These are phyloP conservation scores for Xylaria sp. DNA, from an alignment of 495 filamentous ascomycete genomes.

Conservation along the genomic window DNA sequence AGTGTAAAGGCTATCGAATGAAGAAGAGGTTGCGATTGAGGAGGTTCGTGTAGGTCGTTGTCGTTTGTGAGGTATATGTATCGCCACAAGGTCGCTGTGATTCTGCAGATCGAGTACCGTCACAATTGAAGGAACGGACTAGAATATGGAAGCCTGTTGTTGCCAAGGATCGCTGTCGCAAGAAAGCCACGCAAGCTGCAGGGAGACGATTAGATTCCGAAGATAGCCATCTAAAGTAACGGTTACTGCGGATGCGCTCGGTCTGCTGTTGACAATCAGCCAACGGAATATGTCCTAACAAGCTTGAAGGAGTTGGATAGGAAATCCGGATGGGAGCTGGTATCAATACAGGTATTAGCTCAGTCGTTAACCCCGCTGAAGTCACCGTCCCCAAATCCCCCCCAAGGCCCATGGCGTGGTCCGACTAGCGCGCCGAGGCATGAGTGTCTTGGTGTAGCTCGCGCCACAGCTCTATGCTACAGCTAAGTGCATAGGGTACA, in stretches of 20 bases:
- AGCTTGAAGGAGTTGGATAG: background rate
- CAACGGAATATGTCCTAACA: conserved; percentile 1
- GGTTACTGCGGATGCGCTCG: background rate
- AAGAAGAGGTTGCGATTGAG: background rate
- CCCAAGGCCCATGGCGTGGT: background rate
- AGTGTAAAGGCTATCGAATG: background rate
- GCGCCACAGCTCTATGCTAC: conserved; percentile 33
- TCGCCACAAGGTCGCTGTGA: background rate
- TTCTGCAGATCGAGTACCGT: background rate
- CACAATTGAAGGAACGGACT: background rate
- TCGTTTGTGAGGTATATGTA: background rate
- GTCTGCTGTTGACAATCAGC: background rate
- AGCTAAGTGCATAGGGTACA: too few relatives aligned
- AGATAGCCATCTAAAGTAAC: background rate
- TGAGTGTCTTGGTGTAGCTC: conserved; percentile 33
- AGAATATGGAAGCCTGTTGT: conserved; percentile 4
- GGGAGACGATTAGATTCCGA: background rate
- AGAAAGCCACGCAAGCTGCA: conserved; percentile 12
- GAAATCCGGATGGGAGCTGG: background rate
- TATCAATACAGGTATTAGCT: background rate
- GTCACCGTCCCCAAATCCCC: conserved; percentile 23
- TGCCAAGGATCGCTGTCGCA: conserved; percentile 10
- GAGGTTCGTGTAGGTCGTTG: background rate
- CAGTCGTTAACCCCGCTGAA: conserved; percentile 31
- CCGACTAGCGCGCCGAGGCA: background rate